Conservation (phyloP, 805 yeast species). For the Yamadazyma endophytica region DNA sequence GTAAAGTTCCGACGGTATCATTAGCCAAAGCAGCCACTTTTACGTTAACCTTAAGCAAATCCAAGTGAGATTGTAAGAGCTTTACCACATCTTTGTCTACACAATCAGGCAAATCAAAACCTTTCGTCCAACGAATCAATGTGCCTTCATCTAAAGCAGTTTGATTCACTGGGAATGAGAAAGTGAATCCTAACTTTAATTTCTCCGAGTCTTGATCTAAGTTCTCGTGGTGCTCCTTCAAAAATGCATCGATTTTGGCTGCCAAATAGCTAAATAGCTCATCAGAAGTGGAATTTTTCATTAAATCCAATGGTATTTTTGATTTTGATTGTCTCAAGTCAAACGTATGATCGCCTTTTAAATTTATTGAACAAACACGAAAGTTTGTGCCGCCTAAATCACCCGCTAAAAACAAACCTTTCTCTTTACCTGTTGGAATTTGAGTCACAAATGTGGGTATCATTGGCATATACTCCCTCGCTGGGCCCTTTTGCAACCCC, state of each 20-base stretch:
- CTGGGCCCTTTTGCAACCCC: slow-evolving; percentile 45
- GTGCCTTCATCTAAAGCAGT: slow-evolving; percentile 74
- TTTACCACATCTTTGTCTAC: slow-evolving; percentile 80
- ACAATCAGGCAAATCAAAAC: slow-evolving; percentile 81
- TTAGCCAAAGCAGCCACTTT: slow-evolving; percentile 84
- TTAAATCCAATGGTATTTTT: slow-evolving; percentile 73
- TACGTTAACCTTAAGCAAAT: slow-evolving; percentile 57
- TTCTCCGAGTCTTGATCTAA: slow-evolving; percentile 14
- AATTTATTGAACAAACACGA: slow-evolving; percentile 82
- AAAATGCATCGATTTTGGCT: slow-evolving; percentile 58
- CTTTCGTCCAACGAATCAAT: slow-evolving; percentile 94
- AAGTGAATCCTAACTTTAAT: slow-evolving; percentile 86
- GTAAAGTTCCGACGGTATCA: slow-evolving; percentile 92
- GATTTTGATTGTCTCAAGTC: slow-evolving; percentile 69
- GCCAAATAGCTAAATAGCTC: slow-evolving; percentile 77
- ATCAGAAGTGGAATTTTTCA: slow-evolving; percentile 59
- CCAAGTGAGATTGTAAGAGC: slow-evolving; percentile 66
- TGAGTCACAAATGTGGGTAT: slow-evolving; percentile 87
- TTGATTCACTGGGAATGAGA: slow-evolving; percentile 90
- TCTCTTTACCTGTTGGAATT: slow-evolving; percentile 81
- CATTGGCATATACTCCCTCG: slow-evolving; percentile 65
- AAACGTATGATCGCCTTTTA: slow-evolving; percentile 78
- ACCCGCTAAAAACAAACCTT: slow-evolving; percentile 81
- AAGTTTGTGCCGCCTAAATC: slow-evolving; percentile 97
- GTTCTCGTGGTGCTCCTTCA: slow-evolving; percentile 61